Base-by-base conservation (phyloP, 2,329 filamentous ascomycete genomes). In the Arthroderma uncinatum region DNA sequence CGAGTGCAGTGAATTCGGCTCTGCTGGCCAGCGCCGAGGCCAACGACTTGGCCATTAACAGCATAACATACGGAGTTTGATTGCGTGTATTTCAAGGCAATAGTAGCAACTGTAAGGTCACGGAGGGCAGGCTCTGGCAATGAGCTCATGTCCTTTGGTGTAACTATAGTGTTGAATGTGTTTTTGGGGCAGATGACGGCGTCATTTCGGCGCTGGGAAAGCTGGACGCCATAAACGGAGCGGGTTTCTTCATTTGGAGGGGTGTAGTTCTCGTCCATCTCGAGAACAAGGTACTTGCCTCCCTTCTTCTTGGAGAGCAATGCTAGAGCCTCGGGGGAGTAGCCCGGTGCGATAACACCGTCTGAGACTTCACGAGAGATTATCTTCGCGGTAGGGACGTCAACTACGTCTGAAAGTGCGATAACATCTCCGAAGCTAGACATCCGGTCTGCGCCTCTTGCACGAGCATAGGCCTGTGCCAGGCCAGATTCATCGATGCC, bases 31-130 rank as follows among this genome's bases (percentile, higher is more conserved):
- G 93, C 93, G 63, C 93, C 93, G 57, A 98, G 84, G 63, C 93
- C 93, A 65, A 98, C 81, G 66, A 97, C 82, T 75, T 97, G 93
- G 52, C 93, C 93, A 67, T 95, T 91, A 62, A 89, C 79, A 57
- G 93, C 91, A 71, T 97, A 98, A 82, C 92, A 97, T 62, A 98
- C 93, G 25, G 91, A 96, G 82, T 98, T 98, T 70, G 90, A 95
- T 76, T 98, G 91, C 1, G 93, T 98, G 79, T 95, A 98, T 78
- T 98, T 98, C 66, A 97, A 81, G 34, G 93, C 90, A 68, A 98
- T 96, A 57, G 93, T 98, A 56, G 93, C 93, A 50, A 98, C 86
- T 28, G 92, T 91, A 62, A 98, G 78, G 68, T 98, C 93, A 60
- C 92, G 85, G 60, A 92, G 80, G 55, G 93, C 93, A 57, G 82